Base-by-base conservation (phyloP, 2,329 filamentous ascomycete genomes). In the Sporothrix globosa region DNA sequence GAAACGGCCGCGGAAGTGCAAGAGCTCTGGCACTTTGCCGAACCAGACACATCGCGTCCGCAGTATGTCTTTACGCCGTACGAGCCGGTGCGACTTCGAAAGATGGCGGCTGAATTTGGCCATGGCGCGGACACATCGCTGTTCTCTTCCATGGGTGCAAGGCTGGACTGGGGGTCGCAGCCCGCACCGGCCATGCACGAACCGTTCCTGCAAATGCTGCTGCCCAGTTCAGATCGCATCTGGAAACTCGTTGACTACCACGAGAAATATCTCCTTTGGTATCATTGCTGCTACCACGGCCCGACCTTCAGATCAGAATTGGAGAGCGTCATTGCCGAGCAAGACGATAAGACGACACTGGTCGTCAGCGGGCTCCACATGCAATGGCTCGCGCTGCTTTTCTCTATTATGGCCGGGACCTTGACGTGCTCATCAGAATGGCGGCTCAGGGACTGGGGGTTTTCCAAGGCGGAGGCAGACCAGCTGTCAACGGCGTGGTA, bases 231-330 rank as follows among this genome's bases (percentile, higher is more conserved):
- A 39, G 58, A 46, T 27, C 39, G 58, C 39, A 46, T 63, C 39
- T 63, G 58, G 58, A 63, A 63, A 27, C 58, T 63, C 34, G 58
- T 63, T n/a, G 58, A 63, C 58, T 63, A 46, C 39, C 58, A 63
- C 58, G 58, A 63, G 58, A 63, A 41, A 39, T 63, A 63, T 63
- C 58, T 63, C 19, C 39, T 63, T 24, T 63, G 58, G 58, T 63
- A 63, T 44, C 58, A 63, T 63, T 63, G 58, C 39, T 63, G 58
- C 58, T 63, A 63, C 58, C 58, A 63, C 39, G 58, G 58, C 58
- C 58, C 58, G 39, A 63, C 58, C n/a, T 63, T 63, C 39, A 39
- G 58, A 27, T 63, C 58, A 19, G 58, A 63, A 39, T 39, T 63
- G n/a, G 58, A 63, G 39, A 46, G 34, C 58, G 39, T 63, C 58